Evolutionary conservation across 2,329 filamentous ascomycete species (phyloP).

Genomic region (Calonectria montana): DNA sequence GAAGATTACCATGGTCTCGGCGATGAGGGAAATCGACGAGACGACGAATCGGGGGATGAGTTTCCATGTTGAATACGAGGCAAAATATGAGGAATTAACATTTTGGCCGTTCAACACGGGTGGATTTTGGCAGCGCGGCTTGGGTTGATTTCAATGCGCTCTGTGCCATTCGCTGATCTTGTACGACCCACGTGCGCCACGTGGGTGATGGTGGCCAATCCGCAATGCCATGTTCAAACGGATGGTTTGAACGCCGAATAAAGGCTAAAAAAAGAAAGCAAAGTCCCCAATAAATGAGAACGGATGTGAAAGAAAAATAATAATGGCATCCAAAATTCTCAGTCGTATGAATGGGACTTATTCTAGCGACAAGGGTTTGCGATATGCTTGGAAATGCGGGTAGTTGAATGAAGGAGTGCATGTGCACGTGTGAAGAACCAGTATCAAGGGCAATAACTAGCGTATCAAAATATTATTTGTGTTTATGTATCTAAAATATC

Average conservation of each 20-base stretch:
- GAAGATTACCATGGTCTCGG: constrained; percentile 35
- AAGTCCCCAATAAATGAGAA: background rate
- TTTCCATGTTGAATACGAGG: background rate
- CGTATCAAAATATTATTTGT: too few relatives aligned
- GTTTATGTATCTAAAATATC: too few relatives aligned
- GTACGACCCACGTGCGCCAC: background rate
- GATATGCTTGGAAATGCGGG: background rate
- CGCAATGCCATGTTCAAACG: background rate
- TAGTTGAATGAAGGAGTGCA: background rate
- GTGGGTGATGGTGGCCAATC: background rate
- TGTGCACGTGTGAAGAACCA: too few relatives aligned
- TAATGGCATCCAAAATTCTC: background rate
- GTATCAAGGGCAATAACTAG: too few relatives aligned
- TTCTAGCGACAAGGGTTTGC: background rate
- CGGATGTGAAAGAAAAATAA: background rate
- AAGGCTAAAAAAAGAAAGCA: background rate
- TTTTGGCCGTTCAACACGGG: background rate
- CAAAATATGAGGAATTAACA: constrained; percentile 1
- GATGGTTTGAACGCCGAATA: background rate
- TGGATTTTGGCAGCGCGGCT: background rate
- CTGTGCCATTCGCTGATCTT: background rate
- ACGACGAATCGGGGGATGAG: background rate
- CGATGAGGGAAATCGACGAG: background rate
- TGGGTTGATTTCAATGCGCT: background rate
- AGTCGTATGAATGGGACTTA: background rate